A percentile compares a stretch with the other conserved stretches of the same genome.
Evolutionary conservation across 2,329 filamentous ascomycete genomes (phyloP).

Genomic region (Chrysosphaeria jannelii): DNA sequence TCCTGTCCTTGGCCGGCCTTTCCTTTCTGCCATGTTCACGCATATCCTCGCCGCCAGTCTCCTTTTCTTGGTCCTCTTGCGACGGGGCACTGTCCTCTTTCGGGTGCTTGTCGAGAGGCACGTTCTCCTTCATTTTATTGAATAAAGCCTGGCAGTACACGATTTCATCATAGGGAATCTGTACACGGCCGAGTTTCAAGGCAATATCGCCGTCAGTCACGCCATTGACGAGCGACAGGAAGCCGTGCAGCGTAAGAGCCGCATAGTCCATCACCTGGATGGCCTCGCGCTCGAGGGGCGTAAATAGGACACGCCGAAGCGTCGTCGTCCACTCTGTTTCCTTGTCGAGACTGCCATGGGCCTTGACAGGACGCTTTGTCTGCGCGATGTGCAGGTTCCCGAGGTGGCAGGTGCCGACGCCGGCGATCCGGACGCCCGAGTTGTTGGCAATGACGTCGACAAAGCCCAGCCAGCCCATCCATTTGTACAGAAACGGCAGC

Average conservation of each 20-base stretch:
- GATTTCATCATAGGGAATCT: constrained; percentile 74
- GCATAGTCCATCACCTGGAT: constrained; percentile 71
- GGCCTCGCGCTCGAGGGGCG: constrained; percentile 54
- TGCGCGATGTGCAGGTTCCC: constrained; percentile 65
- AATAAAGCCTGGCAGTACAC: constrained; percentile 27
- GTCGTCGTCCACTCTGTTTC: constrained; percentile 90
- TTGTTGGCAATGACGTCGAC: constrained; percentile 69
- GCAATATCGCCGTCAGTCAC: constrained; percentile 72
- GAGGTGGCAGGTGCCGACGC: constrained; percentile 61
- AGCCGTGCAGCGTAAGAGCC: constrained; percentile 70
- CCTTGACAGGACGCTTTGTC: constrained; percentile 71
- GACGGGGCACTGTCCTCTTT: constrained; percentile 4
- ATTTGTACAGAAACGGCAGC: constrained; percentile 61
- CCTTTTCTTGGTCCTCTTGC: constrained; percentile 17
- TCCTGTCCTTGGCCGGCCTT: constrained; percentile 82
- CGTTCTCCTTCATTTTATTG: constrained; percentile 15
- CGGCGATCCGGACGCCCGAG: constrained; percentile 43
- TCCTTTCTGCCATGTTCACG: too few relatives aligned
- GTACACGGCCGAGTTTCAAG: constrained; percentile 68
- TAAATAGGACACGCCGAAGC: constrained; percentile 64
- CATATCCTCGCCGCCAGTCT: constrained; percentile 67
- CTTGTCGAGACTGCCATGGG: too few relatives aligned
- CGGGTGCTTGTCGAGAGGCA: constrained; percentile 6
- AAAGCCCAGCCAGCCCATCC: constrained; percentile 66
- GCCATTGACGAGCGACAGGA: constrained; percentile 58